Percentiles rank a stretch among this genome's conserved stretches.
These are phyloP conservation scores for Posidonia oceanica DNA, from an alignment of 116 monocot species.

Conservation along the genomic window DNA sequence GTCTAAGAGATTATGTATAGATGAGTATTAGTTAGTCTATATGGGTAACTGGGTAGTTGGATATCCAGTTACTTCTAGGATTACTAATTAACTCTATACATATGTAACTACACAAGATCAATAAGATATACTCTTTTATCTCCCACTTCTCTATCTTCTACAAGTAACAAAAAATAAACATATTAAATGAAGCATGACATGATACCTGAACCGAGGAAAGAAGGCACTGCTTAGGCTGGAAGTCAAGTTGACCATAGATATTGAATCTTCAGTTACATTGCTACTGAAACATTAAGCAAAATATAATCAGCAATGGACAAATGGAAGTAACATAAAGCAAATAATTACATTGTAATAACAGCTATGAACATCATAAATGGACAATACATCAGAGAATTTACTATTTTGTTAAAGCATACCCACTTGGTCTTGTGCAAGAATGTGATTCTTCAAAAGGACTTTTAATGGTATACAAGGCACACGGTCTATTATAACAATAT, in stretches of 20 bases:
- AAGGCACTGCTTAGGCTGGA: conserved; percentile 64
- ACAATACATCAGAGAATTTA: not conserved
- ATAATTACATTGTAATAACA: not conserved
- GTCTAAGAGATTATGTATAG: too few species aligned
- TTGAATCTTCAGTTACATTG: conserved; percentile 14
- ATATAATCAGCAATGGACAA: conserved; percentile 1
- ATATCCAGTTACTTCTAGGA: too few species aligned
- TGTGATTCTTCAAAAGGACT: conserved; percentile 32
- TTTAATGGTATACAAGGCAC: conserved; percentile 57
- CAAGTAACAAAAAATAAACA: too few species aligned
- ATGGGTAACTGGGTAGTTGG: too few species aligned
- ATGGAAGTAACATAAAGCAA: not conserved
- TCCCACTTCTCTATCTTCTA: too few species aligned
- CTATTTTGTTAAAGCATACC: conserved; percentile 10
- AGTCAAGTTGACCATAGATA: conserved; percentile 41
- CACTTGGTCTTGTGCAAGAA: conserved; percentile 20
- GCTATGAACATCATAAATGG: not conserved
- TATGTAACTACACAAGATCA: too few species aligned
- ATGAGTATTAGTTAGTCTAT: too few species aligned
- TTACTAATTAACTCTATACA: too few species aligned
- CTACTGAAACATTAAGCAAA: conserved; percentile 15
- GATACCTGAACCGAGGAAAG: conserved; percentile 78
- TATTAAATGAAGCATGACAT: too few species aligned
- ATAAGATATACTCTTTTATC: too few species aligned
- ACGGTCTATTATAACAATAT: conserved; percentile 91